A percentile compares a stretch with the other conserved stretches of the same genome.
phyloP scores from a whole-genome alignment of 2,329 filamentous ascomycete genomes.

The Furcasterigmium sp. region DNA sequence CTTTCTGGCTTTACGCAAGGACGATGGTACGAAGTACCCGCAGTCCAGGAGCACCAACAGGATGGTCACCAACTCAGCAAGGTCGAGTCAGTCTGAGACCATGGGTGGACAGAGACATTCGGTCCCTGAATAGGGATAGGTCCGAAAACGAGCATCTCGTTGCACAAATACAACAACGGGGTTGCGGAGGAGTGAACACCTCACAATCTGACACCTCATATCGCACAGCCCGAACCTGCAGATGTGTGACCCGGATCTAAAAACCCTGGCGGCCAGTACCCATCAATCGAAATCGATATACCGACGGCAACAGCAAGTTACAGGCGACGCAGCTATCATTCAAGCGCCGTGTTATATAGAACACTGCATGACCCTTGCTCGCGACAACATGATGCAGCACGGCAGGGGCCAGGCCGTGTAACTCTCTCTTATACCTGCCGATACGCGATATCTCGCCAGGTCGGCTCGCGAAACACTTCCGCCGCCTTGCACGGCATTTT shows the following conservation, averaged over 20 bases:
- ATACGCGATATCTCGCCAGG: neutral
- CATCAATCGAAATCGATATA: too few relatives aligned
- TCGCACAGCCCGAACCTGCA: slow-evolving; percentile 3
- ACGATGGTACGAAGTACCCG: neutral
- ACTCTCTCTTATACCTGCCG: neutral
- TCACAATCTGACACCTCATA: slow-evolving; percentile 7
- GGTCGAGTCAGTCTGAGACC: neutral
- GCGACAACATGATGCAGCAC: too few relatives aligned
- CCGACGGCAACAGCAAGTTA: too few relatives aligned
- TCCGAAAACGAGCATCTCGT: slow-evolving; percentile 1
- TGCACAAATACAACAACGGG: neutral
- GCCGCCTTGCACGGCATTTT: neutral
- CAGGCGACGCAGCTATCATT: too few relatives aligned
- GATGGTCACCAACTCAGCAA: neutral
- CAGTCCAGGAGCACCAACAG: neutral
- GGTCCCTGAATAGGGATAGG: slow-evolving; percentile 1
- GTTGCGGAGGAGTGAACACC: slow-evolving; percentile 2
- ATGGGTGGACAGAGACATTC: neutral
- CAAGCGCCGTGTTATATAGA: too few relatives aligned
- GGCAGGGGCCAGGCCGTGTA: neutral
- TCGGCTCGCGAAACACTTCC: too few relatives aligned
- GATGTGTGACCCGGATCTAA: neutral
- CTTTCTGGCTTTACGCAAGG: too few relatives aligned
- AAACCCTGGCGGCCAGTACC: too few relatives aligned
- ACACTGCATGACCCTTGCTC: too few relatives aligned